These are phyloP conservation scores for Paramecium primaurelia DNA, from an alignment of 73 alveolate species.

Conservation along the genomic window DNA sequence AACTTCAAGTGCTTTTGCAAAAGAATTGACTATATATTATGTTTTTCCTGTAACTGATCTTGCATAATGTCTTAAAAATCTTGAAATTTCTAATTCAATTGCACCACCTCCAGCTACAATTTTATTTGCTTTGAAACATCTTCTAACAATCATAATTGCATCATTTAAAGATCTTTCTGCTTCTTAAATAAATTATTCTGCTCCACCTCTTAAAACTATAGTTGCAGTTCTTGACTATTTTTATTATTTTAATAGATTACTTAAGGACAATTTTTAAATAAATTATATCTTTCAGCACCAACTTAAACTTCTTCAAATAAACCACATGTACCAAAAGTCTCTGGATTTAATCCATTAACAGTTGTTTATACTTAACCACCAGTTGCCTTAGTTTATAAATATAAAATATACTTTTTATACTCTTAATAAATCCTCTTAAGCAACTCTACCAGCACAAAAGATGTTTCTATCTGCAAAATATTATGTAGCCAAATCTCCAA, in stretches of 20 bases:
- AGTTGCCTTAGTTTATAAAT: slow-evolving; percentile 71
- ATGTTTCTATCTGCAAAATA: slow-evolving; percentile 91
- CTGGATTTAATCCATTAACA: slow-evolving; percentile 77
- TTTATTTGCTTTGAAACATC: slow-evolving; percentile 84
- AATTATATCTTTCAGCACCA: slow-evolving; percentile 92
- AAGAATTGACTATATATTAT: slow-evolving; percentile 84
- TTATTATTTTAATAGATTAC: not conserved
- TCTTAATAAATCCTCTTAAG: slow-evolving; percentile 86
- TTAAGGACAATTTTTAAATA: slow-evolving; percentile 75
- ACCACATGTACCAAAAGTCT: slow-evolving; percentile 91
- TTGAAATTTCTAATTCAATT: slow-evolving; percentile 93
- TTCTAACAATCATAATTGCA: slow-evolving; percentile 92
- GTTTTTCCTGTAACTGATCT: slow-evolving; percentile 85
- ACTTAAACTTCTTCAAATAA: slow-evolving; percentile 92
- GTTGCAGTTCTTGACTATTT: slow-evolving; percentile 88
- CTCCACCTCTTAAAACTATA: slow-evolving; percentile 98
- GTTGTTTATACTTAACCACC: slow-evolving; percentile 95
- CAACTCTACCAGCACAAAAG: slow-evolving; percentile 96
- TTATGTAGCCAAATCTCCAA: slow-evolving; percentile 96
- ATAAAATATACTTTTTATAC: slow-evolving; percentile 60
- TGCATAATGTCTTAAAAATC: slow-evolving; percentile 82
- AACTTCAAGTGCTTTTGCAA: slow-evolving; percentile 91
- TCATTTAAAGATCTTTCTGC: slow-evolving; percentile 96
- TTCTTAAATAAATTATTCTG: slow-evolving; percentile 95
- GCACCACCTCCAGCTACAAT: slow-evolving; percentile 75